A percentile compares a stretch with the other conserved stretches of the same genome.
Conservation (phyloP, 116 monocot species). For the Cymodocea nodosa region DNA sequence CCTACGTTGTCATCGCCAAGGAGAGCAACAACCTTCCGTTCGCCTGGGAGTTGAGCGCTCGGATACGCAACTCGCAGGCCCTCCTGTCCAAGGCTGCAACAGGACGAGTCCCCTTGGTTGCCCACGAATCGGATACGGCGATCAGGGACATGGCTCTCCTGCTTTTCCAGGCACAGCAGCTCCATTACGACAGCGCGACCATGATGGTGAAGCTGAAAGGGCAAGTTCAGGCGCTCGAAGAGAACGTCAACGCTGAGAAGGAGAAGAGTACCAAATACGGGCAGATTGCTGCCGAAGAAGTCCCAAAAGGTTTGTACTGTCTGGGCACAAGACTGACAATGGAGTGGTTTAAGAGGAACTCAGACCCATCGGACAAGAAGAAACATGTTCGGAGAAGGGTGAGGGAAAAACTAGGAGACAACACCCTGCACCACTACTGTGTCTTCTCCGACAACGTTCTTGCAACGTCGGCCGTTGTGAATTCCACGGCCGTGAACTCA, state of each 20-base stretch:
- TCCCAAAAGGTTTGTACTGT: constrained; percentile 61
- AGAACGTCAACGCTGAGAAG: constrained; percentile 38
- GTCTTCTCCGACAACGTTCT: constrained; percentile 70
- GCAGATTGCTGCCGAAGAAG: constrained; percentile 72
- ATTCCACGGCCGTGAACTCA: constrained; percentile 47
- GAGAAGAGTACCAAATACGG: constrained; percentile 49
- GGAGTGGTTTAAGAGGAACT: constrained; percentile 49
- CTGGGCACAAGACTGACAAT: constrained; percentile 40
- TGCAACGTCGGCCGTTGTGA: constrained; percentile 58
- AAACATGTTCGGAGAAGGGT: constrained; percentile 5
- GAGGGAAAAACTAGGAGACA: constrained; percentile 35
- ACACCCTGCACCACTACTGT: constrained; percentile 45
- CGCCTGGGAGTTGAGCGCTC: constrained; percentile 39
- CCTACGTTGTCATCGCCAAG: constrained; percentile 46
- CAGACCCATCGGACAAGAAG: constrained; percentile 16
- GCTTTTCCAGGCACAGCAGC: constrained; percentile 48
- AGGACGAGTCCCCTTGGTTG: constrained; percentile 6
- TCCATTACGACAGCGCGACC: constrained; percentile 53
- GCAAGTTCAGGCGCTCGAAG: constrained; percentile 46
- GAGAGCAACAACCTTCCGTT: constrained; percentile 66
- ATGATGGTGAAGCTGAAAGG: constrained; percentile 51
- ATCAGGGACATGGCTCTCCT: constrained; percentile 44
- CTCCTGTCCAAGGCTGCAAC: constrained; percentile 44
- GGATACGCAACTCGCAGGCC: constrained; percentile 41
- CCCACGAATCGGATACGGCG: constrained; percentile 20